These are phyloP conservation scores for Spiraea crenata DNA, from an alignment of 331 rosid species.

Conservation along the genomic window DNA sequence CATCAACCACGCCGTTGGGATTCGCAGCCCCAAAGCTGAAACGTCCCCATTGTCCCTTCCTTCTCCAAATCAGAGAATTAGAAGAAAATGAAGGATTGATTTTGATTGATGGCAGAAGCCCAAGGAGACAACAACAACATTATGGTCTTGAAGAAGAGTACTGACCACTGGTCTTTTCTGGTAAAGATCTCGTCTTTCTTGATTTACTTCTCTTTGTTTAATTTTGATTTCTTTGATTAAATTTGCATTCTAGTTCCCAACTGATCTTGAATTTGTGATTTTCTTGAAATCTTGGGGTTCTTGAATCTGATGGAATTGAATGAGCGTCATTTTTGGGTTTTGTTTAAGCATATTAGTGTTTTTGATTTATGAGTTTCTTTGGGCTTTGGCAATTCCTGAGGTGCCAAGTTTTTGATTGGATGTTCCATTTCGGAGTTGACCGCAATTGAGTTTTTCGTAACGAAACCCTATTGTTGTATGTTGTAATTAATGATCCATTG, in stretches of 20 bases:
- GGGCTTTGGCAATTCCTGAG: not conserved
- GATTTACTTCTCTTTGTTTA: not conserved
- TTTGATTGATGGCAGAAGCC: not conserved
- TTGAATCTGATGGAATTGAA: conserved; percentile 3
- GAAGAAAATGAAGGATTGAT: conserved; percentile 4
- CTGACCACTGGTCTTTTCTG: conserved; percentile 69
- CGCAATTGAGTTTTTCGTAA: too few relatives aligned
- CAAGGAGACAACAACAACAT: conserved; percentile 11
- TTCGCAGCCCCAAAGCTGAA: not conserved
- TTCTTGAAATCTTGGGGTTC: not conserved
- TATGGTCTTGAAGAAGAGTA: conserved; percentile 21
- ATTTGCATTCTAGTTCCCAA: not conserved
- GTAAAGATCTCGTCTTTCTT: conserved; percentile 23
- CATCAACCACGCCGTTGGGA: not conserved
- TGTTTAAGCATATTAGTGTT: not conserved
- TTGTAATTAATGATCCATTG: not conserved
- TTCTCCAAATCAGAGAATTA: not conserved
- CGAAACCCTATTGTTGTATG: too few relatives aligned
- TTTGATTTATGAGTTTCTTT: not conserved
- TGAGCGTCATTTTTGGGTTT: too few relatives aligned
- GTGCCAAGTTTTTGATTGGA: not conserved
- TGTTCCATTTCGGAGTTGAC: not conserved
- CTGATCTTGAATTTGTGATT: not conserved
- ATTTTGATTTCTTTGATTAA: too few relatives aligned
- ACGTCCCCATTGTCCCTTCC: not conserved